Evolutionary conservation across 2,329 filamentous ascomycete species (phyloP).

Genomic region (Seiridium unicorne): DNA sequence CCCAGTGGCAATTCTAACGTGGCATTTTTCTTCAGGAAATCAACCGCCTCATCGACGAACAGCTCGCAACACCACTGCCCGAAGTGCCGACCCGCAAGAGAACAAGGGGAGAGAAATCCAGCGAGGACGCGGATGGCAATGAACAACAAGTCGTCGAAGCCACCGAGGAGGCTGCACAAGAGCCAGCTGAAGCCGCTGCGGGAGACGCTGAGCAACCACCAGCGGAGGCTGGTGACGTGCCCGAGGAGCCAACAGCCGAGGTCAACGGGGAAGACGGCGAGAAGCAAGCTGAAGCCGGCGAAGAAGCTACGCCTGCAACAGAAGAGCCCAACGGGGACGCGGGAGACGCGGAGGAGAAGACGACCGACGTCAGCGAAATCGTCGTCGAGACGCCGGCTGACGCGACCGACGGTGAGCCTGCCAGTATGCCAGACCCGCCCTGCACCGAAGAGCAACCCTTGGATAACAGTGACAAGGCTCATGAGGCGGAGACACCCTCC

Average conservation of each 20-base stretch:
- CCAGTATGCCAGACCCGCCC: neutral
- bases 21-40: slow-evolving; percentile 31
- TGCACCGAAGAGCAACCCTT: neutral
- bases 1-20: neutral
- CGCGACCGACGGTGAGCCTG: neutral
- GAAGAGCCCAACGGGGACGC: neutral
- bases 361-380: neutral
- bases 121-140: neutral
- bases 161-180: neutral
- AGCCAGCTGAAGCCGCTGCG: neutral
- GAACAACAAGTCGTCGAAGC: neutral
- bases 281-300: neutral
- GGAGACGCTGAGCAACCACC: neutral
- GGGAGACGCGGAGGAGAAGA: no score
- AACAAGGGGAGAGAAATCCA: slow-evolving; percentile 1
- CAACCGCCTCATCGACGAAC: slow-evolving; percentile 40
- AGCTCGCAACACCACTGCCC: slow-evolving; percentile 32
- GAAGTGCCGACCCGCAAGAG: slow-evolving; percentile 21
- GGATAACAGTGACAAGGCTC: slow-evolving; percentile 5
- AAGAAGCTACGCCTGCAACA: neutral
- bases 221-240: neutral
- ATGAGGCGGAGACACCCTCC: neutral
- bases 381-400: neutral
- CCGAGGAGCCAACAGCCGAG: neutral
- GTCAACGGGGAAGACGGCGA: neutral